These are phyloP conservation scores for Fraxinus ornus DNA, from an alignment of 305 asterid species.

Conservation along the genomic window DNA sequence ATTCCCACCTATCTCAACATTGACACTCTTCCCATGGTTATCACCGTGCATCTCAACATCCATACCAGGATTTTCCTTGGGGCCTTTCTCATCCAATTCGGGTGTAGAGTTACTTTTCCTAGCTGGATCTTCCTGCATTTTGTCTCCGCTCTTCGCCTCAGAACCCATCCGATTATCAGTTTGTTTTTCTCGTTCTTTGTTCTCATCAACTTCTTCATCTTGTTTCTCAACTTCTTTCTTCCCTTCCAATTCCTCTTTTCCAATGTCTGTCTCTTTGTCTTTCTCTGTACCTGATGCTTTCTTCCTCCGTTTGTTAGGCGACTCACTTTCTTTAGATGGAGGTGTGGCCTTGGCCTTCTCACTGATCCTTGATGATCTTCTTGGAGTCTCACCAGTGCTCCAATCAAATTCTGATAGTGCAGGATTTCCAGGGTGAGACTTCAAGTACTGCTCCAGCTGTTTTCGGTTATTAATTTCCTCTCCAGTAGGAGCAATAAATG, in stretches of 20 bases:
- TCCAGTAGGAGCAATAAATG: slow-evolving; percentile 54
- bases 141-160: not conserved
- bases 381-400: slow-evolving; percentile 53
- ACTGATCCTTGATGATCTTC: slow-evolving; percentile 54
- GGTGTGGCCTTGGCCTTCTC: slow-evolving; percentile 42
- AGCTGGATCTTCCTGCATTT: slow-evolving; percentile 25
- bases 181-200: slow-evolving; percentile 23
- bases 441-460: slow-evolving; percentile 49
- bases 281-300: slow-evolving; percentile 36
- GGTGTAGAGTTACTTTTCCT: too few relatives aligned
- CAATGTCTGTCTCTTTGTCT: slow-evolving; percentile 30
- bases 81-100: slow-evolving; percentile 26
- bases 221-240: slow-evolving; percentile 25
- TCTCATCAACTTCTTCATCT: not conserved
- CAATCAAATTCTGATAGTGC: slow-evolving; percentile 44
- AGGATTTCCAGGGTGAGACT: slow-evolving; percentile 50
- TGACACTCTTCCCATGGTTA: too few relatives aligned
- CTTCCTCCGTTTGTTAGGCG: slow-evolving; percentile 36
- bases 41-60: slow-evolving; percentile 15
- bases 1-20: too few relatives aligned
- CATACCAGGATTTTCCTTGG: slow-evolving; percentile 14
- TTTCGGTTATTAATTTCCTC: slow-evolving; percentile 43
- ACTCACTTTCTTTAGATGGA: slow-evolving; percentile 23
- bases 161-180: slow-evolving; percentile 24
- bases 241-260: slow-evolving; percentile 25